Evolutionary conservation across 768 basidiomycete genomes (phyloP).

Genomic region (Trametes villosa): DNA sequence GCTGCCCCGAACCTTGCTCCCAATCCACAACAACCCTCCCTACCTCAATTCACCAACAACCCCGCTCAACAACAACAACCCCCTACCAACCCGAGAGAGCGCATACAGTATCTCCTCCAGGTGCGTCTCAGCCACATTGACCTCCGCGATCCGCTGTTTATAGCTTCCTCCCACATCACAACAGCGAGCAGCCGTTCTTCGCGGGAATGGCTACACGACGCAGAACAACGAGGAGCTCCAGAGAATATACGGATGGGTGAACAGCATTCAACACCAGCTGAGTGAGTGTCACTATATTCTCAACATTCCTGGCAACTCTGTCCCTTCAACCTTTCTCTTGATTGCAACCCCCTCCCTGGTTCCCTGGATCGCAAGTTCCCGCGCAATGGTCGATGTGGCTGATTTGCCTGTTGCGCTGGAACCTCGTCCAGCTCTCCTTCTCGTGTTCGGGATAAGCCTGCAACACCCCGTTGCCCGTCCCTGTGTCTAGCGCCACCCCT

Average conservation of each 20-base stretch:
- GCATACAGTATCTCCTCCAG: conserved; percentile 33
- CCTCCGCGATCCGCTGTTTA: background rate
- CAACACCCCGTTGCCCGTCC: too few species aligned
- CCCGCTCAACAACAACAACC: conserved; percentile 22
- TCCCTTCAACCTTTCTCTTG: background rate
- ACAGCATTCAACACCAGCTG: conserved; percentile 37
- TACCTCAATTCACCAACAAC: conserved; percentile 20
- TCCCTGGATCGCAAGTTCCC: too few species aligned
- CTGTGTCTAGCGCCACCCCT: too few species aligned
- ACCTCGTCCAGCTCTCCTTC: too few species aligned
- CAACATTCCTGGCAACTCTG: background rate
- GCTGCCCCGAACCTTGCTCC: conserved; percentile 33
- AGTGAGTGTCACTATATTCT: too few species aligned
- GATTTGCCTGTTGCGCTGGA: too few species aligned
- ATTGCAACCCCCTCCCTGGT: background rate
- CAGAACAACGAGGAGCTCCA: conserved; percentile 50
- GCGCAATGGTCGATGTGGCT: too few species aligned
- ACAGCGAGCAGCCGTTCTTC: conserved; percentile 52
- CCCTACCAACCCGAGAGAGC: conserved; percentile 23
- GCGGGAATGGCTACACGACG: conserved; percentile 48
- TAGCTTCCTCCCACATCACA: conserved; percentile 13
- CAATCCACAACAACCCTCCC: conserved; percentile 26
- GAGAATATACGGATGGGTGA: conserved; percentile 44
- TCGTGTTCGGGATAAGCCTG: too few species aligned
- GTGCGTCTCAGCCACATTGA: conserved; percentile 21